Evolutionary conservation across 1,139 yeast genomes (phyloP).

Genomic region (Suhomyces bribrorum): DNA sequence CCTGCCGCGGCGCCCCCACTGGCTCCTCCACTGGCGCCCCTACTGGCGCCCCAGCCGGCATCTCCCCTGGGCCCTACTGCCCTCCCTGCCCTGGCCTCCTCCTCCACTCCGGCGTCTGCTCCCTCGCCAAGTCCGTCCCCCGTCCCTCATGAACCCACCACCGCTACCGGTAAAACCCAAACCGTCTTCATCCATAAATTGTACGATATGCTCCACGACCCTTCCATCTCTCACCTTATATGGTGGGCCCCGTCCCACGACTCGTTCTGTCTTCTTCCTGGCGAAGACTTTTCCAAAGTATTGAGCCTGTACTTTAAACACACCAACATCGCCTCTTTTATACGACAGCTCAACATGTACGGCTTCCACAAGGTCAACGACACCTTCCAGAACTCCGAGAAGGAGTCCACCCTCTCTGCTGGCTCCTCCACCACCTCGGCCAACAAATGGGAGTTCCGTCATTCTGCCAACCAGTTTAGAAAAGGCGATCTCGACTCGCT

Average conservation of each 20-base stretch:
- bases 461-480: slow-evolving; percentile 62
- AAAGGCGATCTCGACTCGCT: slow-evolving; percentile 63
- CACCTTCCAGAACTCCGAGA: slow-evolving; percentile 26
- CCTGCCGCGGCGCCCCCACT: not conserved
- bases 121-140: slow-evolving; percentile 12
- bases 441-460: slow-evolving; percentile 68
- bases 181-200: slow-evolving; percentile 65
- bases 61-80: slow-evolving; percentile 1
- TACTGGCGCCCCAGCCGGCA: not conserved
- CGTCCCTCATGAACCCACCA: slow-evolving; percentile 17
- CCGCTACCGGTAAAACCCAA: slow-evolving; percentile 40
- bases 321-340: slow-evolving; percentile 75
- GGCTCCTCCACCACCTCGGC: slow-evolving; percentile 26
- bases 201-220: slow-evolving; percentile 63
- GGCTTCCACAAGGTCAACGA: slow-evolving; percentile 73
- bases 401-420: slow-evolving; percentile 10
- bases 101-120: not conserved
- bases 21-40: not conserved
- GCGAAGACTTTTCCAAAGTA: slow-evolving; percentile 63
- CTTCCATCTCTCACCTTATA: slow-evolving; percentile 48
- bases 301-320: slow-evolving; percentile 72
- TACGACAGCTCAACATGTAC: slow-evolving; percentile 45
- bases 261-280: slow-evolving; percentile 47
- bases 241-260: slow-evolving; percentile 52
- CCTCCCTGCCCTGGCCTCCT: slow-evolving; percentile 2